phyloP scores from a whole-genome alignment of 2,329 filamentous ascomycete species.

The Lizonia empirigonia region DNA sequence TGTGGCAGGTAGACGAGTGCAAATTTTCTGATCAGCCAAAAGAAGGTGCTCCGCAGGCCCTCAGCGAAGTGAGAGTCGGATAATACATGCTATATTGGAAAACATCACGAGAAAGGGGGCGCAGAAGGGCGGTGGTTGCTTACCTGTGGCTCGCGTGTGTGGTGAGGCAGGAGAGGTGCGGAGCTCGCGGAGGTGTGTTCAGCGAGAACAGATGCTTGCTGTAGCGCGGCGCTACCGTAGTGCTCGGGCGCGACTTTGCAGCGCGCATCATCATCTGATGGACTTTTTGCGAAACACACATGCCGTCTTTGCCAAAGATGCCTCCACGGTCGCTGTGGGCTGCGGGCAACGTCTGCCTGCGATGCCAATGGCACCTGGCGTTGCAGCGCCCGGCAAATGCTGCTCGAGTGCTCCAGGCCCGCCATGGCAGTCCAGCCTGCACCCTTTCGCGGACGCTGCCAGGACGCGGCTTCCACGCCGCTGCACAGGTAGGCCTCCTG shows the following conservation, averaged over 20 bases:
- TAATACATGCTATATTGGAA: constrained; percentile 57
- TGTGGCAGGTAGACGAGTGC: background rate
- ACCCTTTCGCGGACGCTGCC: constrained; percentile 15
- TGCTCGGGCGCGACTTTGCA: constrained; percentile 25
- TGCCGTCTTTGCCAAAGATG: constrained; percentile 19
- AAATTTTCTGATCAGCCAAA: constrained; percentile 38
- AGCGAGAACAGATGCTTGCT: no score
- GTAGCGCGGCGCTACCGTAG: constrained; percentile 28
- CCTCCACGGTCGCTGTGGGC: constrained; percentile 20
- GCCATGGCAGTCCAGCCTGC: background rate
- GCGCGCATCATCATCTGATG: constrained; percentile 8
- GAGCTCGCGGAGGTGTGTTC: constrained; percentile 14
- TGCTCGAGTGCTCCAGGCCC: background rate
- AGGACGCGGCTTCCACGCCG: constrained; percentile 31
- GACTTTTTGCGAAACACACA: constrained; percentile 20
- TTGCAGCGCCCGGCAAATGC: background rate
- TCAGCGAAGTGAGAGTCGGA: constrained; percentile 46
- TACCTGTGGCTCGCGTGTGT: constrained; percentile 25
- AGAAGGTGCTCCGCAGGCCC: constrained; percentile 40
- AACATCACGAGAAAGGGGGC: constrained; percentile 40
- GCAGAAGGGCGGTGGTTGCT: constrained; percentile 9
- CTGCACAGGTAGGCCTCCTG: constrained; percentile 24
- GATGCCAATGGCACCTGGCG: constrained; percentile 33
- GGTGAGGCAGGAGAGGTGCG: constrained; percentile 14
- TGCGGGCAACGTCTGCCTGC: constrained; percentile 28